Conservation (phyloP, 2,329 filamentous ascomycete genomes). For the Davidsoniella eucalypti region DNA sequence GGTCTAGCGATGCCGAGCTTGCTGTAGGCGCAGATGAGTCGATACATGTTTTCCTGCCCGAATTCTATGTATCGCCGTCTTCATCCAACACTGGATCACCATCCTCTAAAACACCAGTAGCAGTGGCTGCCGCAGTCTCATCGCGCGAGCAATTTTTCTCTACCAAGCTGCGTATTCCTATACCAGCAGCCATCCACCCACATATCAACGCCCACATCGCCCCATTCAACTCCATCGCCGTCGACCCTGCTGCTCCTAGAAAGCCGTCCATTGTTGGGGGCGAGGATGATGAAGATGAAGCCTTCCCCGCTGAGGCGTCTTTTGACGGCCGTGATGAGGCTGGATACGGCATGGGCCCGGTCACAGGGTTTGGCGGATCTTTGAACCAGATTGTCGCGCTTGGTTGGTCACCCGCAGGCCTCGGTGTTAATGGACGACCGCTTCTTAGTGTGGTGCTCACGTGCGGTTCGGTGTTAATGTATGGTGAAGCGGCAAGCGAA, state of each 20-base stretch:
- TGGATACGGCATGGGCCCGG: slow-evolving; percentile 29
- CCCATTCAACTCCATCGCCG: background rate
- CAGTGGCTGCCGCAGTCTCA: slow-evolving; percentile 15
- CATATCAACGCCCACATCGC: slow-evolving; percentile 9
- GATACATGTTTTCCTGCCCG: slow-evolving; percentile 33
- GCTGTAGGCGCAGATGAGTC: slow-evolving; percentile 41
- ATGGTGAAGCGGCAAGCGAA: slow-evolving; percentile 28
- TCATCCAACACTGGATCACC: slow-evolving; percentile 1
- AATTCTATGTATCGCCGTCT: slow-evolving; percentile 20
- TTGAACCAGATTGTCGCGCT: slow-evolving; percentile 38
- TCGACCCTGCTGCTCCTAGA: background rate
- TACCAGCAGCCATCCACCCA: slow-evolving; percentile 12
- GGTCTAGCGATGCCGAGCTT: slow-evolving; percentile 42
- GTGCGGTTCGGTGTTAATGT: slow-evolving; percentile 31
- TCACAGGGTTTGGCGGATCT: slow-evolving; percentile 32
- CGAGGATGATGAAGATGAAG: slow-evolving; percentile 15
- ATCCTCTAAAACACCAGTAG: slow-evolving; percentile 1
- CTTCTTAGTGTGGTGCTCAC: slow-evolving; percentile 35
- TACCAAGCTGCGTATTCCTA: slow-evolving; percentile 12
- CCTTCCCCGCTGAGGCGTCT: slow-evolving; percentile 17
- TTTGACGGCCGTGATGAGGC: slow-evolving; percentile 20
- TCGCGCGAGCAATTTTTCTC: slow-evolving; percentile 14
- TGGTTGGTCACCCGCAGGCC: slow-evolving; percentile 40
- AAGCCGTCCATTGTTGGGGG: background rate
- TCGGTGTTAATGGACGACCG: slow-evolving; percentile 37